Base-by-base conservation (phyloP, 176 grass and related monocot species). In the Juncus inflexus region DNA sequence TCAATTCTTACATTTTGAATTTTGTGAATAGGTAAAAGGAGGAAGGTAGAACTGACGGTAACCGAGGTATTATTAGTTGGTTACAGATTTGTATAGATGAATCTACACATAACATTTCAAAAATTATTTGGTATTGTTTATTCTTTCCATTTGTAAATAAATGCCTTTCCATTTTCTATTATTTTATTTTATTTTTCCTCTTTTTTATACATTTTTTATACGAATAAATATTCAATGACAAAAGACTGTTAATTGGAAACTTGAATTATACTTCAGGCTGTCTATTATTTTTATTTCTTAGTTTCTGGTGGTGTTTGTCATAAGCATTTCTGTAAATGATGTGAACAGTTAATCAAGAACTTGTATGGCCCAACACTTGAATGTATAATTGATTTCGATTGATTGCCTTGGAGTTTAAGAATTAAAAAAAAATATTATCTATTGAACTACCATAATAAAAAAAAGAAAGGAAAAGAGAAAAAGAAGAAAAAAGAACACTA, bases 71-170 rank as follows among this genome's bases (percentile, higher is more conserved):
- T 70, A 70, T 40, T 35, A 42, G 8, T 19, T 47, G 43, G 43
- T 47, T 47, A 47, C 43, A 47, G 9, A 47, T 47, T 47, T 39
- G 52, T 58, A 43, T 70, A 58, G 52, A 70, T 12, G 53, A 70
- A 40, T 13, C 56, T 70, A 70, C 15, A 58, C 13, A 57, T 68
- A 55, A n/a, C 67, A 70, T 42, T 40, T 42, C 7, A 56, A 42
- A 35, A 56, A 70, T 58, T 70, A 39, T 49, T 56, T 70, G 67
- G 67, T 58, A 58, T 70, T 70, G 54, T 70, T 70, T 43, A 58
- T 70, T 70, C 67, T 70, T 42, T 70, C 9, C 37, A 58, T 58
- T 19, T 70, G 67, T 70, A 70, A 70, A 70, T 70, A 58, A 42
- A 58, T 58, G 15, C 12, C 12, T 68, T 55, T 68, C 56, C 12